Base-by-base conservation (phyloP, 768 basidiomycete genomes). In the Psilocybe tampanensis region DNA sequence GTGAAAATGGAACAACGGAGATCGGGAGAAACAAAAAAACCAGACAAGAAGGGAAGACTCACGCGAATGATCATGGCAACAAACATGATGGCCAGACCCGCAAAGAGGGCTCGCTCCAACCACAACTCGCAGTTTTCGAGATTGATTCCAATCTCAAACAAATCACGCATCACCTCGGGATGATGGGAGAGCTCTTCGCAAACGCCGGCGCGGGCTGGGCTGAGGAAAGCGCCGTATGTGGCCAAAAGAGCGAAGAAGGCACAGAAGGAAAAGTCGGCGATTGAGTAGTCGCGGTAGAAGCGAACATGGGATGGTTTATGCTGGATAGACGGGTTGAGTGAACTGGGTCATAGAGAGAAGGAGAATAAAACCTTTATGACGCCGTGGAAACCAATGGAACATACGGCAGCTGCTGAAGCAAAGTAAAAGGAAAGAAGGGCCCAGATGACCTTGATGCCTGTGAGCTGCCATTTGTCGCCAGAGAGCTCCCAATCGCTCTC, bases 61-160 rank as follows among this genome's bases (percentile, higher is more conserved):
- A 92, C 90, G 61, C 89, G 78, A 51, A 90, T 70, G 63, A 89
- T 79, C 54, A 88, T 81, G 58, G 89, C 67, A 33, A 90, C 72
- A 44, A 84, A 76, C 72, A 88, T 80, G 43, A 85, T 68, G 1
- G 78, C 83, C 47, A 90, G 73, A 32, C 83, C 76, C 0, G 76
- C 85, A 56, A 88, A 68, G 29, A 86, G 78, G 8, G 82, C 87
- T 39, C 84, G 79, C 67, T 88, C 89, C 45, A 91, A 79, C 87
- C 88, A 90, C 55, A 81, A 79, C 66, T 93, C 91, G 67, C 92
- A 93, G 61, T 91, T 90, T 71, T 92, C 90, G 42, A 89, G 71
- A 63, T 80, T 89, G 64, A 92, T 76, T 0, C 90, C 90, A 65
- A 88, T 80, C 66, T 89, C 87, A 48, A 81, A 77, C 72, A 90